Evolutionary conservation across 352 stramenopile species (phyloP).

Genomic region (Globisporangium canariense): DNA sequence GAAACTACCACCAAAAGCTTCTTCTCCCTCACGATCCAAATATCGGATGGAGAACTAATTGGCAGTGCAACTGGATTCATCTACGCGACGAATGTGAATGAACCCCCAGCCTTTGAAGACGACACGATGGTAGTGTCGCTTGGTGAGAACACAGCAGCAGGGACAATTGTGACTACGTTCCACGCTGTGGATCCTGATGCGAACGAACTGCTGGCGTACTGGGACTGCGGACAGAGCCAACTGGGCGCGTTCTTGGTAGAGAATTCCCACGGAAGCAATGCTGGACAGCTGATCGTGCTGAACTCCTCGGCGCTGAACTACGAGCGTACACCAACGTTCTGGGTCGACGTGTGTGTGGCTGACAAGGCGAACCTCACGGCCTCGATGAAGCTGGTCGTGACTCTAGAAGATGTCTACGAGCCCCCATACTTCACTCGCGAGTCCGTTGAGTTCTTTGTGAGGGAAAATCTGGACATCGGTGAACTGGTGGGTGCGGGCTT

Average conservation of each 20-base stretch:
- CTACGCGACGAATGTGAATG: constrained; percentile 43
- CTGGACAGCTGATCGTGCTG: constrained; percentile 28
- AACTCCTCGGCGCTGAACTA: constrained; percentile 38
- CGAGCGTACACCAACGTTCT: constrained; percentile 30
- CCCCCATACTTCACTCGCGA: constrained; percentile 33
- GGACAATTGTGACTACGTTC: constrained; percentile 19
- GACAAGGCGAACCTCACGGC: constrained; percentile 28
- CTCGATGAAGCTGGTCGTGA: constrained; percentile 23
- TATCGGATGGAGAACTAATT: constrained; percentile 36
- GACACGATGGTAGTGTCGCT: background rate
- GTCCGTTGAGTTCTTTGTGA: constrained; percentile 23
- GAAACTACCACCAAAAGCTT: constrained; percentile 18
- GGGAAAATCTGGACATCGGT: constrained; percentile 28
- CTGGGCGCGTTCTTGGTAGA: constrained; percentile 30
- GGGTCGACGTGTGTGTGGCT: constrained; percentile 47
- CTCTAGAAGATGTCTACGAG: constrained; percentile 50
- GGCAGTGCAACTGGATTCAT: constrained; percentile 17
- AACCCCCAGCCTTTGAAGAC: constrained; percentile 16
- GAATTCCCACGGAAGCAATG: constrained; percentile 2
- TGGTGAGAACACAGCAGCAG: constrained; percentile 9
- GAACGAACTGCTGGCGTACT: constrained; percentile 35
- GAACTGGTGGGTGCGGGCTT: constrained; percentile 7
- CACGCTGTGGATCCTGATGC: constrained; percentile 35
- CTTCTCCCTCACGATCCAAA: constrained; percentile 25
- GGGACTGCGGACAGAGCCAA: constrained; percentile 42